Evolutionary conservation across 768 basidiomycete species (phyloP), one percentile per base, ranked within the genome.

Genomic region (Tricholoma flavovirens): DNA sequence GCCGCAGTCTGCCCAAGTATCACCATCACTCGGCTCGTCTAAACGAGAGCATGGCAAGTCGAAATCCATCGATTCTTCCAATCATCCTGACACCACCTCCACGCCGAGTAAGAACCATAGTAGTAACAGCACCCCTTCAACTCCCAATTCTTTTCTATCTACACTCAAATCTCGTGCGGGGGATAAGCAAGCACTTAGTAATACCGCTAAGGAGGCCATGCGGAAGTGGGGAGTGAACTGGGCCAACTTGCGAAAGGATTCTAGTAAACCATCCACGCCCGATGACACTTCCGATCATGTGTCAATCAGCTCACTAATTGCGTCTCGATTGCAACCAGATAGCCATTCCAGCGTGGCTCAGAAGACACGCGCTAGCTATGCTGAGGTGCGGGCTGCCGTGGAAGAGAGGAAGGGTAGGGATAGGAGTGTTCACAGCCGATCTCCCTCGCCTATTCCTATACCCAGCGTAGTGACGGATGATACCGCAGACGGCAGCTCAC

Each of bases 181-280:
- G 2, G 94, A 95, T 69, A 95, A 93, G 66, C 88, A 94, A 68
- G 89, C 90, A 6, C 73, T 95, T 43, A 86, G 84, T 60, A 87
- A 89, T 62, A 83, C 88, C 0, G 90, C 93, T 11, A 89, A 87
- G 67, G 95, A 97, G 65, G 81, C 89, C 8, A 87, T 97, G 78
- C 84, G 87, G 57, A 96, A 96, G 67, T 96, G 93, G 93, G 86
- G 93, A 21, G 86, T 84, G 24, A 91, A 84, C 56, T 94, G 91
- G 87, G 75, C 81, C 46, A 77, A 77, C 11, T 64, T 84, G 67
- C 83, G 79, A 72, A 86, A 82, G 67, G 83, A 86, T 55, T 68
- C 57, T 29, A 55, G 60, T 46, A 49, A 30, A 30, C n/a, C 26
- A 17, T 53, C 61, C 60, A 63, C 32, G 49, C 48, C 65, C 26